Conservation (phyloP, 2,329 filamentous ascomycete species). For the Exophiala aquamarina region DNA sequence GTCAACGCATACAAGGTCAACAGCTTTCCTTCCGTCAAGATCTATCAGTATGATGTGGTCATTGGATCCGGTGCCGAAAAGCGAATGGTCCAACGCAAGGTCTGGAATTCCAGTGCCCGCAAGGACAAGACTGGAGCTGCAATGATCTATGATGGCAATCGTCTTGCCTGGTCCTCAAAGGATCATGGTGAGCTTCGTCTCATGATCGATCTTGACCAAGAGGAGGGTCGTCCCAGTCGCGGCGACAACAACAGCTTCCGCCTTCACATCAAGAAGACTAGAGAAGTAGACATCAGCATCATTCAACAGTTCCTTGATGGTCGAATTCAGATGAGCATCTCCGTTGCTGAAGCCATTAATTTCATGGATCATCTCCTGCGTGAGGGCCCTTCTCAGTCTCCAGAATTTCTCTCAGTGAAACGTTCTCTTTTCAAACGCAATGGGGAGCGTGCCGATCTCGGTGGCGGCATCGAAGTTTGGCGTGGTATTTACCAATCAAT, state of each 20-base stretch:
- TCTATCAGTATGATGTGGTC: slow-evolving; percentile 81
- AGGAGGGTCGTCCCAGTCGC: slow-evolving; percentile 47
- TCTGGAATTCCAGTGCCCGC: slow-evolving; percentile 68
- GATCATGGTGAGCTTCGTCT: slow-evolving; percentile 52
- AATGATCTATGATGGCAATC: slow-evolving; percentile 80
- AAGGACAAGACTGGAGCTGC: slow-evolving; percentile 54
- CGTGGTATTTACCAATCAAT: slow-evolving; percentile 90
- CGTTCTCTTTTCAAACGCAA: slow-evolving; percentile 73
- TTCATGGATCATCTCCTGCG: slow-evolving; percentile 90
- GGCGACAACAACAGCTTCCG: slow-evolving; percentile 54
- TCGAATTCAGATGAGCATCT: slow-evolving; percentile 60
- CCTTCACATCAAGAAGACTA: slow-evolving; percentile 64
- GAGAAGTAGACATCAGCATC: slow-evolving; percentile 65
- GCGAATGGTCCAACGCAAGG: slow-evolving; percentile 67
- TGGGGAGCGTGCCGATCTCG: slow-evolving; percentile 55
- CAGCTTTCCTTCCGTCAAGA: slow-evolving; percentile 57
- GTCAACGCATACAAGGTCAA: slow-evolving; percentile 76
- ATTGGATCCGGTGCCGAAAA: slow-evolving; percentile 66
- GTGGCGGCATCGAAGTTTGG: slow-evolving; percentile 69
- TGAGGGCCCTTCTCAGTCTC: slow-evolving; percentile 66
- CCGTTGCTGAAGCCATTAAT: slow-evolving; percentile 77
- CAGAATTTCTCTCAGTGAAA: slow-evolving; percentile 66
- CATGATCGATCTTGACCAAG: slow-evolving; percentile 70
- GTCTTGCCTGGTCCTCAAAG: slow-evolving; percentile 70
- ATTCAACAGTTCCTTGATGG: slow-evolving; percentile 67